Evolutionary conservation across 306 rosid species (phyloP), one percentile per base, ranked within the genome.

Genomic region (Calophaca sinica): DNA sequence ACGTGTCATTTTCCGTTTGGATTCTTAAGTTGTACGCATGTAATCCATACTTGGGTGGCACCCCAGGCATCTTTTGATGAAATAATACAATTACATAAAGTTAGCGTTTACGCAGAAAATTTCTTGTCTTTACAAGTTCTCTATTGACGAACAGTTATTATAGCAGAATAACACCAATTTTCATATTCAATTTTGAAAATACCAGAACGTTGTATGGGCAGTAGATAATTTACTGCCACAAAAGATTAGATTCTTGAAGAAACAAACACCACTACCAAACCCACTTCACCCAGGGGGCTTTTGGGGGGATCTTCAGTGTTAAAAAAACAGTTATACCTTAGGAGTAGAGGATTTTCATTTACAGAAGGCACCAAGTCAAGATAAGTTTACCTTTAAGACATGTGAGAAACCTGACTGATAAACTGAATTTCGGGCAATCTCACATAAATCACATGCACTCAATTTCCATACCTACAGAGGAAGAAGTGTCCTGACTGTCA

Each of bases 331-430:
- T 49, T 45, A 11, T 35, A 10, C 62, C 76, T 55, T 3, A 11
- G 63, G 64, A 3, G 38, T 41, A 54, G 73, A 63, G 26, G 64
- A 67, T 4, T 63, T 65, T 53, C 48, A 50, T 58, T 46, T 60
- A 35, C 20, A 35, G 62, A 45, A 80, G 62, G 62, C 28, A 26
- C 12, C 6, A 48, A 29, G 42, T 65, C 59, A 59, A 62, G 48
- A 35, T 70, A 53, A 39, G 67, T 44, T 65, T 85, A 93, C 98
- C 93, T 93, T 93, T 60, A 93, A 85, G 49, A 96, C 97, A 82
- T 93, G 97, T 33, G 98, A 93, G 84, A 93, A 91, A 41, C 98
- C 98, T 13, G 97, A 91, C 72, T 93, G 97, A 86, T 91, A 94
- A 68, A 94, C 98, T 2, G 98, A 94, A 80, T 94, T 94, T 48